A percentile compares a stretch with the other conserved stretches of the same genome.
Evolutionary conservation across 1,139 yeast species (phyloP).

Genomic region (Candida sanyaensis): DNA sequence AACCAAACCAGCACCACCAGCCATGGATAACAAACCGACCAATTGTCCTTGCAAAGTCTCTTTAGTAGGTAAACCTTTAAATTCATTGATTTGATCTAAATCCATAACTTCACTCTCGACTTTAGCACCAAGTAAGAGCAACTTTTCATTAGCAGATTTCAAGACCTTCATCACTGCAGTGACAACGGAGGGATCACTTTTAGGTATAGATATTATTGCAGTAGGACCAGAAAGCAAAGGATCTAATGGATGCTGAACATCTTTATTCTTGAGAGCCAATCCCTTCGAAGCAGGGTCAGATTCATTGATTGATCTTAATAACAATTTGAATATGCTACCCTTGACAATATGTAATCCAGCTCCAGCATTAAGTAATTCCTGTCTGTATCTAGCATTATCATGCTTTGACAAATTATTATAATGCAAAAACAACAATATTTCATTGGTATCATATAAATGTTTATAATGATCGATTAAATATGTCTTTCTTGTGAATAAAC

Average conservation of each 20-base stretch:
- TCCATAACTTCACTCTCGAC: conserved; percentile 60
- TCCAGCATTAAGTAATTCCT: conserved; percentile 62
- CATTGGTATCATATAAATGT: conserved; percentile 63
- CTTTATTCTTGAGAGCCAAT: conserved; percentile 46
- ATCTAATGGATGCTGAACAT: conserved; percentile 61
- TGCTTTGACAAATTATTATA: conserved; percentile 75
- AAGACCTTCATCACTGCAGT: conserved; percentile 61
- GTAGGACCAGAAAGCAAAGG: conserved; percentile 83
- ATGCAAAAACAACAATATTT: conserved; percentile 75
- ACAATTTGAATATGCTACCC: conserved; percentile 69
- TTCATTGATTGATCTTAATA: conserved; percentile 67
- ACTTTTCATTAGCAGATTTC: conserved; percentile 66
- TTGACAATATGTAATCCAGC: conserved; percentile 69
- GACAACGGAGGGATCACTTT: conserved; percentile 70
- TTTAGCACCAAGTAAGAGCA: conserved; percentile 83
- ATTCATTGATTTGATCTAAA: conserved; percentile 53
- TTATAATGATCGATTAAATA: conserved; percentile 80
- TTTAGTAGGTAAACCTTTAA: conserved; percentile 73
- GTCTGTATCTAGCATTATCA: conserved; percentile 67
- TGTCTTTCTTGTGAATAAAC: conserved; percentile 71
- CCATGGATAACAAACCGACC: conserved; percentile 77
- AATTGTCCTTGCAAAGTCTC: conserved; percentile 77
- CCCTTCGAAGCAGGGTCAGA: conserved; percentile 74
- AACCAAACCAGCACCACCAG: conserved; percentile 90
- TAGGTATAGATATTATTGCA: conserved; percentile 70